Conservation (phyloP, 257 asterid species). For the Linaria vulgaris region DNA sequence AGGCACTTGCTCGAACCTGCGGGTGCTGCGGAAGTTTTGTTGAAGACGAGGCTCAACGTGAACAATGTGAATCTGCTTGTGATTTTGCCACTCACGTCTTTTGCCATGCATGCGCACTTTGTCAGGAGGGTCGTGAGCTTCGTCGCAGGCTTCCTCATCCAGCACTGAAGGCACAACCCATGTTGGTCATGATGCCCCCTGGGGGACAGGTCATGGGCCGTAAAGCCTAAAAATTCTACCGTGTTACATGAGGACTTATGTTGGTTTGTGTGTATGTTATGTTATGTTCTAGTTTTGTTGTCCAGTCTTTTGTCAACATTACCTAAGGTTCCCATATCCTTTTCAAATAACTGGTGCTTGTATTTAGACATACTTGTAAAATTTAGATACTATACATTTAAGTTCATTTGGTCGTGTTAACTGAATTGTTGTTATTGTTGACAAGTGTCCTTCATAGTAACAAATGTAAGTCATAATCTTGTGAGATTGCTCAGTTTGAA, state of each 20-base stretch:
- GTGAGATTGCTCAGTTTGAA: too few species aligned
- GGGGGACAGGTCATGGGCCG: constrained; percentile 85
- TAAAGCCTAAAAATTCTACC: constrained; percentile 26
- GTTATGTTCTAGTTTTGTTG: not conserved
- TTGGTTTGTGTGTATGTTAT: not conserved
- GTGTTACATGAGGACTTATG: not conserved
- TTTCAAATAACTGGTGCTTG: not conserved
- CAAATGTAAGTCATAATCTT: too few species aligned
- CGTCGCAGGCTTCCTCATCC: constrained; percentile 97
- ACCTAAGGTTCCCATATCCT: not conserved
- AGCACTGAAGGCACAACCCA: constrained; percentile 49
- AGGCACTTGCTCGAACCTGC: constrained; percentile 64
- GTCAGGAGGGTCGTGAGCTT: constrained; percentile 95
- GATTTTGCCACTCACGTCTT: constrained; percentile 84
- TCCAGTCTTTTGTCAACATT: not conserved
- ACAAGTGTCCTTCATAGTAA: not conserved
- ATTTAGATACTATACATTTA: not conserved
- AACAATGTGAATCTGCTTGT: constrained; percentile 80
- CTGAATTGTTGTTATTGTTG: not conserved
- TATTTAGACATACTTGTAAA: not conserved
- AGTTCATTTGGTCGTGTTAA: not conserved
- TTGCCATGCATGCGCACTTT: constrained; percentile 89
- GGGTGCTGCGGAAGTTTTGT: constrained; percentile 63
- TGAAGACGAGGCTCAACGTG: constrained; percentile 73
- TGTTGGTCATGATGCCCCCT: constrained; percentile 76